A percentile compares a stretch with the other conserved stretches of the same genome.
Conservation (phyloP, 129 eudicot genomes). For the Helianthus annuus region HanXRQr2.0-SUNRISE NC_035442.2:166928245-166928744, state of each 20-base stretch:
- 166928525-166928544: not conserved
- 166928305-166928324: conserved; percentile 18
- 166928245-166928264: conserved; percentile 2
- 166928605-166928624: not conserved
- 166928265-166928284: not conserved
- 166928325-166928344: conserved; percentile 49
- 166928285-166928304: conserved; percentile 5
- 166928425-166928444: not conserved
- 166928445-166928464: conserved; percentile 5
- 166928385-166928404: conserved; percentile 35
- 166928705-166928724: conserved; percentile 3
- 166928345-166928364: conserved; percentile 45
- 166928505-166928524: not conserved
- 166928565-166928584: conserved; percentile 3
- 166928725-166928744: conserved; percentile 13
- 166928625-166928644: not conserved
- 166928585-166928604: not conserved
- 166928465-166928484: conserved; percentile 5
- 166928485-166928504: conserved; percentile 16
- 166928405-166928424: conserved; percentile 22
- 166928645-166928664: conserved; percentile 24
- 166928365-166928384: conserved; percentile 53
- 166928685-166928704: conserved; percentile 16
- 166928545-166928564: not conserved
- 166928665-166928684: conserved; percentile 51